These are phyloP conservation scores for Piper longum DNA, from an alignment of 164 flowering plant genomes.

Conservation along the genomic window DNA sequence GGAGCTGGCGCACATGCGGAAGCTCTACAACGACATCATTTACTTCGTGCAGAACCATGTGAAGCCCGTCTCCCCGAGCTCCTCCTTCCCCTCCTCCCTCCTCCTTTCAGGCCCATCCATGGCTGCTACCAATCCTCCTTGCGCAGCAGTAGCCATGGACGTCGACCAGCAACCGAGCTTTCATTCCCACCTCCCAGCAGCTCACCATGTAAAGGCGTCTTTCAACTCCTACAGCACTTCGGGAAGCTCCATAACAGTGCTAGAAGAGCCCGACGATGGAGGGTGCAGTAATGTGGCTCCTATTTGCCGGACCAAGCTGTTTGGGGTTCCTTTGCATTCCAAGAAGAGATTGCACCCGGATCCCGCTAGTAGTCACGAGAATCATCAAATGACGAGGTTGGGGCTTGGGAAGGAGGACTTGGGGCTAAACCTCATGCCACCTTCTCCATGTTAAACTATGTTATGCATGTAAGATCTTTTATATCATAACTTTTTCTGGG, in stretches of 20 bases:
- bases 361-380: constrained; percentile 19
- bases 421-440: constrained; percentile 82
- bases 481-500: background rate
- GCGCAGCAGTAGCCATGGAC: constrained; percentile 1
- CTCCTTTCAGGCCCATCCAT: constrained; percentile 8
- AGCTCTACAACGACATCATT: constrained; percentile 87
- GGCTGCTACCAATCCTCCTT: constrained; percentile 4
- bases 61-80: constrained; percentile 75
- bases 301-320: constrained; percentile 39
- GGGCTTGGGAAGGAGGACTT: constrained; percentile 52
- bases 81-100: constrained; percentile 30
- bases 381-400: constrained; percentile 40
- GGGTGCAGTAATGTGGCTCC: constrained; percentile 1
- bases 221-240: constrained; percentile 19
- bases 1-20: constrained; percentile 84
- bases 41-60: constrained; percentile 94
- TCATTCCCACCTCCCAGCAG: constrained; percentile 20
- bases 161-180: constrained; percentile 27
- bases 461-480: constrained; percentile 4
- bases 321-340: constrained; percentile 67
- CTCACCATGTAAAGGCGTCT: constrained; percentile 2
- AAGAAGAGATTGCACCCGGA: constrained; percentile 83
- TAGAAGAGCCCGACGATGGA: constrained; percentile 23
- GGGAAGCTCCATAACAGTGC: constrained; percentile 23
- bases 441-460: constrained; percentile 36